Conservation (phyloP, 768 basidiomycete species). For the Russula lepida region DNA sequence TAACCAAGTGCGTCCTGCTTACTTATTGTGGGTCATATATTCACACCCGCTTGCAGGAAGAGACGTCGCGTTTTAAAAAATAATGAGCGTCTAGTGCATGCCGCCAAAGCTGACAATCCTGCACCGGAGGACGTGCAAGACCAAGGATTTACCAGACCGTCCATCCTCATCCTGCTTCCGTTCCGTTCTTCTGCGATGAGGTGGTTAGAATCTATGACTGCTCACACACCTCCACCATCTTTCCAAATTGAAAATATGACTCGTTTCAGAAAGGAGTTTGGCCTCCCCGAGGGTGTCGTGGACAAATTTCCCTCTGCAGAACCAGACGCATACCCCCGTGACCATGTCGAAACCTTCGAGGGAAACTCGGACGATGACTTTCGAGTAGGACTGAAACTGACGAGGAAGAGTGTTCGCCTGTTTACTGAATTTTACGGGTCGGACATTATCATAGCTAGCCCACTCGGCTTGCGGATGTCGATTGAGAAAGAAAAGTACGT, state of each 20-base stretch:
- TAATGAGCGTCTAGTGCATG: conserved; percentile 81
- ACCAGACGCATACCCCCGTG: conserved; percentile 70
- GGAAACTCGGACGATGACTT: conserved; percentile 99
- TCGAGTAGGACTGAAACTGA: conserved; percentile 85
- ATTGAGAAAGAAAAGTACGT: conserved; percentile 92
- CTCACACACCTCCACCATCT: conserved; percentile 59
- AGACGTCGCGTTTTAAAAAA: conserved; percentile 86
- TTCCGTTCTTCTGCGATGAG: conserved; percentile 82
- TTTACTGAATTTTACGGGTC: conserved; percentile 86
- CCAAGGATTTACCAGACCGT: conserved; percentile 96
- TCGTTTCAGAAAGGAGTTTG: conserved; percentile 77
- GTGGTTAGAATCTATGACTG: conserved; percentile 74
- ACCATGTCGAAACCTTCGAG: conserved; percentile 89
- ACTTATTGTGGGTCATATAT: background rate
- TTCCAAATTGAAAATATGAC: conserved; percentile 85
- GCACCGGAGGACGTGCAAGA: conserved; percentile 78
- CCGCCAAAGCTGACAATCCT: conserved; percentile 46
- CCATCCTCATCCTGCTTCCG: conserved; percentile 84
- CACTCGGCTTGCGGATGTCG: conserved; percentile 79
- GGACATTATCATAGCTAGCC: conserved; percentile 90
- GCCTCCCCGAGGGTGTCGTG: conserved; percentile 63
- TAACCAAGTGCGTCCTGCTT: conserved; percentile 54
- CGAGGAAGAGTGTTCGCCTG: conserved; percentile 83
- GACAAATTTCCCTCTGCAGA: conserved; percentile 75
- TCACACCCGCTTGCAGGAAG: conserved; percentile 48